Conservation (phyloP, 441 rosid genomes). For the Corymbia citriodora region DNA sequence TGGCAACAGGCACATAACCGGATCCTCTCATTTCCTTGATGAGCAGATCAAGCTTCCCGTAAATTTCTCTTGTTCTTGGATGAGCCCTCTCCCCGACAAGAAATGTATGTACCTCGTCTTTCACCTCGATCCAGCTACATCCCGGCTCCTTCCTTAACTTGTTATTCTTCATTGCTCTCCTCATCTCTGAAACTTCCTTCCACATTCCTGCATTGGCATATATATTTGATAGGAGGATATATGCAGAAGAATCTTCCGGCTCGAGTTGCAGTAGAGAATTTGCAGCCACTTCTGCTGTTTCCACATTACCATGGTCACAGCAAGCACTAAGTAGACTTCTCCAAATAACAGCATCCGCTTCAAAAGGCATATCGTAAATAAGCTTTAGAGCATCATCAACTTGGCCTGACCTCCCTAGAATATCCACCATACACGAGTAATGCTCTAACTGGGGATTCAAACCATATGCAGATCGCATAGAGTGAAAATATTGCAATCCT, state of each 20-base stretch:
- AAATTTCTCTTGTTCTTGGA: constrained; percentile 53
- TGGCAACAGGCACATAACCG: constrained; percentile 16
- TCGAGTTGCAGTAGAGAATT: constrained; percentile 48
- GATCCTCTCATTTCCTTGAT: constrained; percentile 44
- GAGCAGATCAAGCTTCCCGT: constrained; percentile 39
- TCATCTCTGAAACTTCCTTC: constrained; percentile 53
- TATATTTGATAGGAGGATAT: constrained; percentile 67
- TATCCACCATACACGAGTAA: constrained; percentile 87
- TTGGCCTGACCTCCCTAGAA: constrained; percentile 75
- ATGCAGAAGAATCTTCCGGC: constrained; percentile 73
- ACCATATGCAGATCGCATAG: constrained; percentile 49
- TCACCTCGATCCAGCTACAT: constrained; percentile 88
- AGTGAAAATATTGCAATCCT: constrained; percentile 57
- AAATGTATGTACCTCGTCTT: constrained; percentile 69
- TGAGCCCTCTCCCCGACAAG: constrained; percentile 64
- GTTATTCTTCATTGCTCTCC: constrained; percentile 55
- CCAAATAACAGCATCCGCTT: constrained; percentile 81
- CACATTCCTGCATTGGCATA: constrained; percentile 82
- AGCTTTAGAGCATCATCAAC: constrained; percentile 48
- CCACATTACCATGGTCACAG: constrained; percentile 63
- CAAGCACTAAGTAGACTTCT: constrained; percentile 76
- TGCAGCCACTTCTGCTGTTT: constrained; percentile 69
- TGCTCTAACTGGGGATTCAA: constrained; percentile 76
- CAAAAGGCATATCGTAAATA: constrained; percentile 61
- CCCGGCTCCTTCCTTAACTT: constrained; percentile 86